Evolutionary conservation across 768 basidiomycete genomes (phyloP).

Genomic region (Heimioporus sp.): DNA sequence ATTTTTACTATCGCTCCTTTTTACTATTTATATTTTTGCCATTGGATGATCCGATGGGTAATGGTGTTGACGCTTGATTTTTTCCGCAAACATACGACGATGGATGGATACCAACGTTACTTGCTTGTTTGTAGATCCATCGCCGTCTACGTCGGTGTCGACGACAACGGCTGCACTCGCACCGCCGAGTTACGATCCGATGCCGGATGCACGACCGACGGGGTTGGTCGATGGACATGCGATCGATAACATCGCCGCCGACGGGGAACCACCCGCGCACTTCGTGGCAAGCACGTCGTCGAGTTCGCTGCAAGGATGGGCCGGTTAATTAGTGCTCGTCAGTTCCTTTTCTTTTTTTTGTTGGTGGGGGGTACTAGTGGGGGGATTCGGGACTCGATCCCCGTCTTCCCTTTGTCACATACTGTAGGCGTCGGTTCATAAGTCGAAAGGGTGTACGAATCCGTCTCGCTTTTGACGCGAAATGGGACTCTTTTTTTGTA

Average conservation of each 20-base stretch:
- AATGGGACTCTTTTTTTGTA: too few relatives aligned
- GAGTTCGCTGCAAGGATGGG: slow-evolving; percentile 31
- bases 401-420: too few relatives aligned
- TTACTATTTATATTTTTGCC: background rate
- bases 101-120: background rate
- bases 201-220: slow-evolving; percentile 7
- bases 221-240: background rate
- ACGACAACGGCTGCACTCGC: slow-evolving; percentile 1
- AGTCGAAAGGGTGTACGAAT: too few relatives aligned
- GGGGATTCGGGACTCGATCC: too few relatives aligned
- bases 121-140: background rate
- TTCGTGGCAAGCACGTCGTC: slow-evolving; percentile 22
- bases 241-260: background rate
- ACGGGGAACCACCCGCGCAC: slow-evolving; percentile 2
- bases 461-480: too few relatives aligned
- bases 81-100: background rate
- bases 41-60: background rate
- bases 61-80: too few relatives aligned
- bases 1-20: background rate
- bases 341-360: too few relatives aligned
- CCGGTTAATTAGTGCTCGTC: slow-evolving; percentile 14
- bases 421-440: too few relatives aligned
- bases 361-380: too few relatives aligned
- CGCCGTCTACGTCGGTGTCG: background rate
- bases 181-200: slow-evolving; percentile 9